phyloP scores from a whole-genome alignment of 257 asterid genomes.

The Penstemon eatonii region DNA sequence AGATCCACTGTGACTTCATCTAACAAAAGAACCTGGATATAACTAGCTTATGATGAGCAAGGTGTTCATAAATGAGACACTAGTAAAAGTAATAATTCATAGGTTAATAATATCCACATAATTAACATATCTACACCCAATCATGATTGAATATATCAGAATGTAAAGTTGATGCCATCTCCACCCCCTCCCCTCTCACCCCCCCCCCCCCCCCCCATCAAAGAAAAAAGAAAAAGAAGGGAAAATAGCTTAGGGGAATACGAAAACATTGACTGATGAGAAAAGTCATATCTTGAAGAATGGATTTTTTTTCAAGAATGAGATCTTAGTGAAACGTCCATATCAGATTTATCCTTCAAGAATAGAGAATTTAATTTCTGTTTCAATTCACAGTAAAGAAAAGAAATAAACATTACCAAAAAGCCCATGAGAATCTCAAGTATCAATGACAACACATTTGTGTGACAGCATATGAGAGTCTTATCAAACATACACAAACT shows the following conservation, averaged over 20 bases:
- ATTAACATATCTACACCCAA: background rate
- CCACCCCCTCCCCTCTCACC: slow-evolving; percentile 8
- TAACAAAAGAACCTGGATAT: slow-evolving; percentile 79
- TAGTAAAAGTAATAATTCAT: slow-evolving; percentile 3
- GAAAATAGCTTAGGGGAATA: slow-evolving; percentile 1
- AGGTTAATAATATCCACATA: slow-evolving; percentile 5
- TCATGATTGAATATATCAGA: slow-evolving; percentile 8
- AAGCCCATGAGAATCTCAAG: slow-evolving; percentile 9
- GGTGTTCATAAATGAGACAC: slow-evolving; percentile 15
- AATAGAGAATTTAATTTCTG: background rate
- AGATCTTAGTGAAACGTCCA: background rate
- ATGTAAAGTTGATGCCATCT: background rate
- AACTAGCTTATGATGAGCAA: slow-evolving; percentile 29
- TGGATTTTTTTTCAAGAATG: background rate
- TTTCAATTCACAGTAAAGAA: background rate
- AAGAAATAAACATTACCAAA: background rate
- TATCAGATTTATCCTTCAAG: background rate
- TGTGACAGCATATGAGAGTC: slow-evolving; percentile 8
- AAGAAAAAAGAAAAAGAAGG: background rate
- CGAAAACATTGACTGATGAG: background rate
- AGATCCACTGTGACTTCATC: slow-evolving; percentile 97
- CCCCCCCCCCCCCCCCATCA: background rate
- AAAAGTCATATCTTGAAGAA: background rate
- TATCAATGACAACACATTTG: background rate
- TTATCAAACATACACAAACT: slow-evolving; percentile 14